Evolutionary conservation across 2,329 filamentous ascomycete genomes (phyloP).

Genomic region (Chaetomium olivaceum): DNA sequence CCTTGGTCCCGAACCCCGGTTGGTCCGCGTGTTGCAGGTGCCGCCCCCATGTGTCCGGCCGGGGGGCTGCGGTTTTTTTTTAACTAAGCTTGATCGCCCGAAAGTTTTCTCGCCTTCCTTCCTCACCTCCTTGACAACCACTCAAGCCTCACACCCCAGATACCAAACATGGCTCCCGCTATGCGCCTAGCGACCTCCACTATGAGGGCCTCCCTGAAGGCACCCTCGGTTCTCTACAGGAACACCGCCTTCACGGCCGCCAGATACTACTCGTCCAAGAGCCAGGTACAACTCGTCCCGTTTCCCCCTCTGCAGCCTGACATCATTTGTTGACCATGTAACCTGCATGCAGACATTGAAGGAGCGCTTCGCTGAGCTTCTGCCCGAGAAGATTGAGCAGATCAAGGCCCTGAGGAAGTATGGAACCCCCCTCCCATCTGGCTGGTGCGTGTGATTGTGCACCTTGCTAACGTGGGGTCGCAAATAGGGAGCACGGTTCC

Average conservation of each 20-base stretch:
- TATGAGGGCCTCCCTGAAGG: constrained; percentile 73
- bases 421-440: constrained; percentile 40
- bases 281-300: constrained; percentile 61
- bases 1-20: constrained; percentile 18
- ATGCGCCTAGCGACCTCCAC: constrained; percentile 79
- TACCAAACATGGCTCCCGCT: constrained; percentile 73
- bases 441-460: constrained; percentile 6
- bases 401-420: constrained; percentile 98
- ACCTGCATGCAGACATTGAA: constrained; percentile 73
- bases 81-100: constrained; percentile 34
- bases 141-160: constrained; percentile 37
- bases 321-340: constrained; percentile 33
- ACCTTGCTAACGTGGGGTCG: constrained; percentile 33
- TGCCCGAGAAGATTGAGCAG: constrained; percentile 97
- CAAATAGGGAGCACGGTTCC: constrained; percentile 79
- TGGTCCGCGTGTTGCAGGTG: constrained; percentile 16
- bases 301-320: constrained; percentile 26
- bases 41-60: constrained; percentile 24
- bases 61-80: constrained; percentile 40
- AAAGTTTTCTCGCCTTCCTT: constrained; percentile 40
- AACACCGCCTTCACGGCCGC: constrained; percentile 75
- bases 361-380: constrained; percentile 94
- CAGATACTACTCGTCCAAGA: constrained; percentile 92
- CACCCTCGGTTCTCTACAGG: constrained; percentile 67
- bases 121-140: constrained; percentile 40